Conservation (phyloP, 2,329 filamentous ascomycete species). For the Plenodomus tracheiphilus region DNA sequence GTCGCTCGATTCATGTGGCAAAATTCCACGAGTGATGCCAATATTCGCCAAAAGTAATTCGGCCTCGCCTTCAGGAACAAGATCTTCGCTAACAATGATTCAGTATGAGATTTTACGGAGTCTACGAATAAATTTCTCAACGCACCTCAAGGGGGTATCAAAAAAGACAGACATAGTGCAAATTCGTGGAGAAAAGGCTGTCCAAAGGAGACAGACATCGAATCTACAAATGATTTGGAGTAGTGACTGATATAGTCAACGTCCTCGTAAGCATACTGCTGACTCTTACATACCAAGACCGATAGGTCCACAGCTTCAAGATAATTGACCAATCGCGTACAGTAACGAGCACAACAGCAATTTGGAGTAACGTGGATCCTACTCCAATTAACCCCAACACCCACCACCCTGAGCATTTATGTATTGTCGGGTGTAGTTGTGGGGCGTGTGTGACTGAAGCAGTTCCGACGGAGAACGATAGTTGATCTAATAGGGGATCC, state of each 20-base stretch:
- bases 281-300: not conserved
- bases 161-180: conserved; percentile 33
- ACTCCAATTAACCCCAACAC: conserved; percentile 29
- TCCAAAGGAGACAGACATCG: not conserved
- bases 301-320: not conserved
- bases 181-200: not conserved
- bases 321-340: conserved; percentile 7
- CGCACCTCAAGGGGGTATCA: conserved; percentile 29
- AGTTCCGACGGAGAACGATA: not conserved
- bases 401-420: not conserved
- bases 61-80: conserved; percentile 26
- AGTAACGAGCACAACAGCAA: not conserved
- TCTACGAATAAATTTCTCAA: not conserved
- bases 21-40: conserved; percentile 35
- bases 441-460: not conserved
- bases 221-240: not conserved
- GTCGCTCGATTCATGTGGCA: conserved; percentile 46
- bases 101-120: not conserved
- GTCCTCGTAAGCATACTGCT: not conserved
- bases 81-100: conserved; percentile 20
- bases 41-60: conserved; percentile 25
- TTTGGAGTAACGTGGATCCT: conserved; percentile 8
- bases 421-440: not conserved
- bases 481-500: conserved; percentile 3
- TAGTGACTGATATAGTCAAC: not conserved